phyloP scores from a whole-genome alignment of 1,284 basidiomycete species.

The Ustilago shanxiensis region DNA sequence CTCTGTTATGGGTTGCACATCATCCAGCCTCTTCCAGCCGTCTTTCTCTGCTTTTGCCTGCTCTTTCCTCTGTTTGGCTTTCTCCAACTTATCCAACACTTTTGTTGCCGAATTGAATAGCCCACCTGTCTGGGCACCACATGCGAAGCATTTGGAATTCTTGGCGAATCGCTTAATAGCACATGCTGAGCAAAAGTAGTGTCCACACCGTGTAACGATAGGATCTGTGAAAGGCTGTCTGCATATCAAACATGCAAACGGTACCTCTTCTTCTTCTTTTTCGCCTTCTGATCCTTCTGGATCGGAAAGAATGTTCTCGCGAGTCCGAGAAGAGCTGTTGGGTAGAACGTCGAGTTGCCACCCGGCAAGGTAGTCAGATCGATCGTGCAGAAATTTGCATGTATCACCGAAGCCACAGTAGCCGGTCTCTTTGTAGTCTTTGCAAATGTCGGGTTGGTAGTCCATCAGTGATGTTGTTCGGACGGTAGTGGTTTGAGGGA shows the following conservation, averaged over 20 bases:
- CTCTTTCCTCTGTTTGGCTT: constrained; percentile 30
- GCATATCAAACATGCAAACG: constrained; percentile 97
- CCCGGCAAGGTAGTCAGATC: constrained; percentile 86
- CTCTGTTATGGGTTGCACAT: constrained; percentile 40
- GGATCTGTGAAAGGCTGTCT: constrained; percentile 94
- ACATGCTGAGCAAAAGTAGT: constrained; percentile 93
- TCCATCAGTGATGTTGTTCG: constrained; percentile 94
- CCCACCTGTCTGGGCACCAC: constrained; percentile 89
- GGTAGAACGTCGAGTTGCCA: constrained; percentile 82
- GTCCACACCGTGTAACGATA: constrained; percentile 93
- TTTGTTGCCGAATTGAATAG: constrained; percentile 93
- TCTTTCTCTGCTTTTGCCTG: constrained; percentile 40
- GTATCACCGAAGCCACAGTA: constrained; percentile 99
- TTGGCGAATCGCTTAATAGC: constrained; percentile 92
- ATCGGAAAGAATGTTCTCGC: constrained; percentile 51
- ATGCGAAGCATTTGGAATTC: constrained; percentile 95
- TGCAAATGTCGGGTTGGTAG: constrained; percentile 99
- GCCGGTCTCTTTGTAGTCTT: constrained; percentile 99
- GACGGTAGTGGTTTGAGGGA: constrained; percentile 77
- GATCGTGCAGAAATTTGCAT: constrained; percentile 79
- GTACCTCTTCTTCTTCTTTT: constrained; percentile 83
- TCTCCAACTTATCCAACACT: constrained; percentile 78
- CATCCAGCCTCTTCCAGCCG: constrained; percentile 8
- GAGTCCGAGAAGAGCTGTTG: constrained; percentile 37
- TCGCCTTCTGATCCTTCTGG: constrained; percentile 68